Evolutionary conservation across 495 filamentous ascomycete species (phyloP), one percentile per base, ranked within the genome.

Genomic region (Aspergillus biplanus): DNA sequence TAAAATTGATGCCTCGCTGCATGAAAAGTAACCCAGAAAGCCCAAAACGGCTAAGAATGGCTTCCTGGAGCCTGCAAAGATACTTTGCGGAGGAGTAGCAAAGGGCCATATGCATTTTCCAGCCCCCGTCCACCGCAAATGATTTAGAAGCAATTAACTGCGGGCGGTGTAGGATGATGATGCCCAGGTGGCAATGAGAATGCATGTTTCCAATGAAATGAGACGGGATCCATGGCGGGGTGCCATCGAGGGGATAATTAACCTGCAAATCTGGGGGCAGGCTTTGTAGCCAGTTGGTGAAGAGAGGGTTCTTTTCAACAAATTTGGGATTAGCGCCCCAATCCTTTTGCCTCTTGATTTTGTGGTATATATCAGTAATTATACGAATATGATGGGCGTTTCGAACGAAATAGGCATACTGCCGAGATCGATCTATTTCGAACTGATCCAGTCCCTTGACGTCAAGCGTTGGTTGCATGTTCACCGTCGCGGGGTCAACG

Each of bases 161-260:
- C 21, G 95, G 94, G 53, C 95, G 83, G 70, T 97, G 90, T 49
- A 97, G 87, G 78, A 98, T 86, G 55, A 98, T 92, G 39, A 94
- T 85, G 35, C 86, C 89, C 34, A 99, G 79, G 65, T 97, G 89
- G 72, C 95, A 93, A 77, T 98, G 97, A 7, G 87, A 92, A 73
- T 98, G 95, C 72, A 97, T 83, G 67, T 97, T 96, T 33, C 90
- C 95, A 57, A 95, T 83, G 65, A 95, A 97, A 70, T 97, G 91
- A 18, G 92, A 95, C 6, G 91, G 87, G 50, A 97, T 80, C 87
- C 90, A 96, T 0, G 94, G 92, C 3, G 92, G 85, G 5, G 89
- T 90, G 39, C 91, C 90, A 70, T 96, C 90, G 1, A 83, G 69
- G 21, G 92, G 90, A 69, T 93, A 96, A 32, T 80, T 84, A 44